A percentile compares a stretch with the other conserved stretches of the same genome.
Evolutionary conservation across 495 filamentous ascomycete genomes (phyloP).

Genomic region (Endocarpon pusillum): DNA sequence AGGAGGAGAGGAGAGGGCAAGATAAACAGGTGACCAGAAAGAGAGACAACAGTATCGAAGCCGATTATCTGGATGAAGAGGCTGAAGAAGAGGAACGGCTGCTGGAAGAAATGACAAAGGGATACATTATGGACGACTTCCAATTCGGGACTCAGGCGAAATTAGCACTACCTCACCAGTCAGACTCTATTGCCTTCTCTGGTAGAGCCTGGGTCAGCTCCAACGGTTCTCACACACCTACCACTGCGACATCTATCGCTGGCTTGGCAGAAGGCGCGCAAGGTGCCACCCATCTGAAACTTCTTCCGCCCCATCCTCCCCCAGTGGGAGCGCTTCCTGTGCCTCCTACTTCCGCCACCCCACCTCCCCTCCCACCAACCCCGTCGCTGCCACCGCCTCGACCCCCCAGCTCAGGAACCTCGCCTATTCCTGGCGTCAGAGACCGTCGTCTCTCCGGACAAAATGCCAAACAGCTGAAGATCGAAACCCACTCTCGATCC

Average conservation of each 20-base stretch:
- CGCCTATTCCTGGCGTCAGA: conserved; percentile 42
- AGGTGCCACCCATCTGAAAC: conserved; percentile 14
- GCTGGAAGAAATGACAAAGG: conserved; percentile 81
- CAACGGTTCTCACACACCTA: conserved; percentile 58
- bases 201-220: conserved; percentile 81
- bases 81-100: conserved; percentile 85
- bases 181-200: conserved; percentile 72
- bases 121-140: conserved; percentile 77
- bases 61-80: conserved; percentile 47
- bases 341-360: conserved; percentile 8
- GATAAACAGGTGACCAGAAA: conserved; percentile 23
- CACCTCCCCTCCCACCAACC: conserved; percentile 15
- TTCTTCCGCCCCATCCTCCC: conserved; percentile 15
- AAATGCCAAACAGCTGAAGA: conserved; percentile 66
- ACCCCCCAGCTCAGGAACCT: conserved; percentile 23
- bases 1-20: conserved; percentile 32
- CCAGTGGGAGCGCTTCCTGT: conserved; percentile 14
- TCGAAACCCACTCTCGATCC: conserved; percentile 51
- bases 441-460: conserved; percentile 69
- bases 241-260: conserved; percentile 52
- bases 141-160: conserved; percentile 59
- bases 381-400: conserved; percentile 15
- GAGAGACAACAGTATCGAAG: conserved; percentile 18
- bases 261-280: conserved; percentile 50
- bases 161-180: conserved; percentile 68